A percentile compares a stretch with the other conserved stretches of the same genome.
phyloP scores from a whole-genome alignment of 345 rosid genomes.

The Carallia brachiata region DNA sequence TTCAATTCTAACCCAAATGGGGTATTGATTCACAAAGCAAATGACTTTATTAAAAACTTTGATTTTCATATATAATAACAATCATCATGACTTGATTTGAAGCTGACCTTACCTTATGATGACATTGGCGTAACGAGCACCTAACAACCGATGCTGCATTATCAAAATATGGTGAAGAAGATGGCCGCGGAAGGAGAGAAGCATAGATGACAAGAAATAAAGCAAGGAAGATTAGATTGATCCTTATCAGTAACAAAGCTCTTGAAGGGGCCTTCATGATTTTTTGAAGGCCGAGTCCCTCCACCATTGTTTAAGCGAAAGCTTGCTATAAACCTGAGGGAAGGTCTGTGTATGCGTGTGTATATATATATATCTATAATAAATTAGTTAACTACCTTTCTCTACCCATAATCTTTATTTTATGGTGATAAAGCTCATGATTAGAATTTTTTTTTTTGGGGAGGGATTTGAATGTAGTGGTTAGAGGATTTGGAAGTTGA shows the following conservation, averaged over 20 bases:
- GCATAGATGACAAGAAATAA: slow-evolving; percentile 58
- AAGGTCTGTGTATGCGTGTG: slow-evolving; percentile 14
- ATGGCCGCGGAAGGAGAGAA: slow-evolving; percentile 57
- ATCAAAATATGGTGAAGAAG: slow-evolving; percentile 57
- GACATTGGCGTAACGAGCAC: slow-evolving; percentile 76
- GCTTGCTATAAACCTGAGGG: slow-evolving; percentile 15
- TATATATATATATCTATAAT: not conserved
- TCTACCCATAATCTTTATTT: not conserved
- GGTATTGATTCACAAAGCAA: too few relatives aligned
- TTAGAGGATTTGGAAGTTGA: slow-evolving; percentile 33
- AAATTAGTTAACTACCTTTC: not conserved
- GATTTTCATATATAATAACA: too few relatives aligned
- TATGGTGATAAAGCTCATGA: slow-evolving; percentile 8
- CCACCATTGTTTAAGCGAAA: slow-evolving; percentile 33
- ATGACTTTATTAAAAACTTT: too few relatives aligned
- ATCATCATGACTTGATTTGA: not conserved
- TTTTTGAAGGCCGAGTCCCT: slow-evolving; percentile 34
- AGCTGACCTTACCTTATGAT: slow-evolving; percentile 94
- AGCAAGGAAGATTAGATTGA: slow-evolving; percentile 60
- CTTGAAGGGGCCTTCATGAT: slow-evolving; percentile 64
- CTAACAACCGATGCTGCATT: slow-evolving; percentile 63
- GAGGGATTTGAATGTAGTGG: slow-evolving; percentile 27
- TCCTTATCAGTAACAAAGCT: slow-evolving; percentile 48
- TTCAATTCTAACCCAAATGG: too few relatives aligned
- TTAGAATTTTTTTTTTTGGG: slow-evolving; percentile 4